A percentile compares a stretch with the other conserved stretches of the same genome.
Conservation (phyloP, 2,329 filamentous ascomycete genomes). For the Didymellaceae sp. region DNA sequence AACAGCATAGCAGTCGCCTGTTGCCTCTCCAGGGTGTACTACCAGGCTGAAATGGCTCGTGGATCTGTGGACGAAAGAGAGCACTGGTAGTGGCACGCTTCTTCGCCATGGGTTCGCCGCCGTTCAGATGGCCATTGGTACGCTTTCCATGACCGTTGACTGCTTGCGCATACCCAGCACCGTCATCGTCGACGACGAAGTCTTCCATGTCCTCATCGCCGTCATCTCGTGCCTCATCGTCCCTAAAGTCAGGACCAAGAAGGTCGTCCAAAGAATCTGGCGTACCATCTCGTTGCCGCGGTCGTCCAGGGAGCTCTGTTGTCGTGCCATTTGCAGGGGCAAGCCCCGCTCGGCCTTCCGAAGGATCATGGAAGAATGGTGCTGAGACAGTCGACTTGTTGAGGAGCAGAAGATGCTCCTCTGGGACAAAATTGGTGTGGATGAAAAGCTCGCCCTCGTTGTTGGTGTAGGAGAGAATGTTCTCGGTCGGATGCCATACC, state of each 20-base stretch:
- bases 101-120: conserved; percentile 57
- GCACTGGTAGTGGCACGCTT: conserved; percentile 55
- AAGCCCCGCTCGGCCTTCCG: conserved; percentile 73
- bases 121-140: conserved; percentile 56
- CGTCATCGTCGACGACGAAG: conserved; percentile 95
- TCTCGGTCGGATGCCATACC: conserved; percentile 88
- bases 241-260: conserved; percentile 67
- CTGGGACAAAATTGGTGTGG: conserved; percentile 69
- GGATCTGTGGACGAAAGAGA: conserved; percentile 69
- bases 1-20: conserved; percentile 89
- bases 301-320: conserved; percentile 58
- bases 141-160: conserved; percentile 70
- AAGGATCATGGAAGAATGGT: conserved; percentile 83
- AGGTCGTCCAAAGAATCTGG: conserved; percentile 83
- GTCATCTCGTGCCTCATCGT: conserved; percentile 55
- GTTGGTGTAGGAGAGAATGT: conserved; percentile 89
- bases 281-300: conserved; percentile 62
- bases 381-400: conserved; percentile 70
- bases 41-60: conserved; percentile 89
- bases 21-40: conserved; percentile 96
- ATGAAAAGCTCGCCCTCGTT: conserved; percentile 94
- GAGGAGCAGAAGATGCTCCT: conserved; percentile 57
- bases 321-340: conserved; percentile 66
- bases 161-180: conserved; percentile 78
- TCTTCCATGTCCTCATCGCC: conserved; percentile 63